Base-by-base conservation (phyloP, 2,329 filamentous ascomycete species). In the Leptodontidium sp. region DNA sequence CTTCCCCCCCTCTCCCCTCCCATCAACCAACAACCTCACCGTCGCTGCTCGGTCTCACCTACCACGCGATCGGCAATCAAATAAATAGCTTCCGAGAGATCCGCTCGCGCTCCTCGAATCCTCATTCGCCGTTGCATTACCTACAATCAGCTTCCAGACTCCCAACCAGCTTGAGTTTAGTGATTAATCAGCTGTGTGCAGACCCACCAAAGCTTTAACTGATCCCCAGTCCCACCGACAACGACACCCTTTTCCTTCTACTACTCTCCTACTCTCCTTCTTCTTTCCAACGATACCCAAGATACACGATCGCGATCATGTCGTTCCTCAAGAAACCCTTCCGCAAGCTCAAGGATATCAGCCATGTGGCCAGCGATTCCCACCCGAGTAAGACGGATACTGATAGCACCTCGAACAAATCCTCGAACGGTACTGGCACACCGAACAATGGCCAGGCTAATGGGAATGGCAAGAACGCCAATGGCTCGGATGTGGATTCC, bases 321-420 rank as follows among this genome's bases (percentile, higher is more conserved):
- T 75, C 73, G 43, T 74, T 76, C 68, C 49, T 77, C 58, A 76
- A 74, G 72, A 77, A 76, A 53, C 72, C 70, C 11, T 71, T 77
- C 61, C 68, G 59, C 52, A 77, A 75, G 65, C 55, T 77, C 29
- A 74, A 71, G 67, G 69, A 70, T 0, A 49, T 74, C 32, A 63
- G 68, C 32, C 61, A 65, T 58, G 50, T 68, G 2, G 58, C 65
- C 52, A 71, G 43, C 9, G 66, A 71, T 66, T 66, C 68, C 3
- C 38, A 61, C 1, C 65, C 71, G 4, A 68, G 64, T 12, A 75
- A 73, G 55, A 53, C 47, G 24, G 72, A 67, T 9, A 43, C 62
- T 8, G 68, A 52, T 49, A 59, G 24, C 21, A 47, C 68, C 11
- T 29, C 68, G 5, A 14, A 66, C 14, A n/a, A 3, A 65, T 59